Base-by-base conservation (phyloP, 495 filamentous ascomycete genomes). In the Haplographium delicatum region DNA sequence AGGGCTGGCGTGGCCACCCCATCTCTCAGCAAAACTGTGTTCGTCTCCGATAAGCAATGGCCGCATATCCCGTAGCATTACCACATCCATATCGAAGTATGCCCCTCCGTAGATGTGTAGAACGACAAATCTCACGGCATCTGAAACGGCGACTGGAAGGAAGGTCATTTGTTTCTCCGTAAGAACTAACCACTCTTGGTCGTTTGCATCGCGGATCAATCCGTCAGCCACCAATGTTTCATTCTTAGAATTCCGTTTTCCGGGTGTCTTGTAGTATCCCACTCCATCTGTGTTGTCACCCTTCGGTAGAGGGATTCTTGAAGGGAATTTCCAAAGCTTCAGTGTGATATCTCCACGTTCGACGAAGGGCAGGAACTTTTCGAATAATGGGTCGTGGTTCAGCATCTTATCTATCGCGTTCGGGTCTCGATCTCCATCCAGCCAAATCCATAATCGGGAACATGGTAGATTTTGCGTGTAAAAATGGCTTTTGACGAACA, bases 71-170 rank as follows among this genome's bases (percentile, higher is more conserved):
- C 77, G 65, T 2, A 80, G 64, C 59, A 80, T 69, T 8, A 80
- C 66, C 25, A 80, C 71, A 49, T 80, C 76, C 73, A 80, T 79
- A 61, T 80, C 76, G 47, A 75, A 72, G 46, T 80, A 80, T 13
- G 70, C 66, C 4, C 76, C 76, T 15, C 76, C 76, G 51, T 79
- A 68, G 18, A 79, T 62, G 51, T 80, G 76, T 16, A 80, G 61
- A 15, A 79, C 71, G 13, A 80, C 68, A 53, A 80, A 80, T 28
- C 76, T 68, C 13, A 79, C 71, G 11, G 76, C 68, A 47, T 74
- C 70, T 2, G 68, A 70, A 5, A 68, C 56, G 20, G 68, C 66
- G 18, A 70, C 68, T 1, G 67, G 65, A 3, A 72, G 50, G 35
- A 72, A 68, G 7, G 62, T 75, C 73, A 76, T 76, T 58, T 78